Conservation (phyloP, 2,329 filamentous ascomycete species). For the Xylariomycetidae sp. region DNA sequence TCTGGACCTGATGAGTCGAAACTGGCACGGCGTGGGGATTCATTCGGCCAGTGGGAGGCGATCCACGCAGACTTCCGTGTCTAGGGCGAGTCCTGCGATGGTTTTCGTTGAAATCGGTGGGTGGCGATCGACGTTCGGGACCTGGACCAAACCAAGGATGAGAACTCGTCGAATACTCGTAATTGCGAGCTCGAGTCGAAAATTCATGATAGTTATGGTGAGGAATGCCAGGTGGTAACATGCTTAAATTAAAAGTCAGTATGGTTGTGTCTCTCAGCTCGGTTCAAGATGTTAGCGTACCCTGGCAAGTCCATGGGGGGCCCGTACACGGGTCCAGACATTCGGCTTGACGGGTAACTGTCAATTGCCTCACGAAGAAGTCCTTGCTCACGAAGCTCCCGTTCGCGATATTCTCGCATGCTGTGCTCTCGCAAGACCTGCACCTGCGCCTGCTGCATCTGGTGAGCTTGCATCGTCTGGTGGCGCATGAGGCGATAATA, state of each 20-base stretch:
- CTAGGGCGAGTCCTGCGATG: constrained; percentile 26
- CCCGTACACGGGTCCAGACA: no score
- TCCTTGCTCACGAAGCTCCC: not conserved
- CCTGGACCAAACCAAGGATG: no score
- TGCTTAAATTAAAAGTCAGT: no score
- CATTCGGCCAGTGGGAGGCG: constrained; percentile 16
- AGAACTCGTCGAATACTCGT: no score
- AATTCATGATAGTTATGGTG: not conserved
- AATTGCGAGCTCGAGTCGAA: not conserved
- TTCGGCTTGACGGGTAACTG: not conserved
- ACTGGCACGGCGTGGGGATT: no score
- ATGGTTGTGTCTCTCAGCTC: not conserved
- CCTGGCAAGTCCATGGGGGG: no score
- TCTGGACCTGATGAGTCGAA: no score
- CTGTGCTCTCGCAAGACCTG: not conserved
- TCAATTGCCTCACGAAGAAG: not conserved
- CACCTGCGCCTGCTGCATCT: constrained; percentile 4
- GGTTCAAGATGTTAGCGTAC: not conserved
- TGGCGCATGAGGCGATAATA: constrained; percentile 22
- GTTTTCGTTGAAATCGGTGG: constrained; percentile 20
- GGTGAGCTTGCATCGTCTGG: constrained; percentile 17
- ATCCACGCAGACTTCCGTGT: constrained; percentile 20
- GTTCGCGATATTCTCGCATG: not conserved
- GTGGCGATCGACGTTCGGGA: constrained; percentile 24
- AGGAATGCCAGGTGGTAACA: no score